These are phyloP conservation scores for Dactylis glomerata DNA, from an alignment of 176 grass and related monocot species.

Conservation along the genomic window DNA sequence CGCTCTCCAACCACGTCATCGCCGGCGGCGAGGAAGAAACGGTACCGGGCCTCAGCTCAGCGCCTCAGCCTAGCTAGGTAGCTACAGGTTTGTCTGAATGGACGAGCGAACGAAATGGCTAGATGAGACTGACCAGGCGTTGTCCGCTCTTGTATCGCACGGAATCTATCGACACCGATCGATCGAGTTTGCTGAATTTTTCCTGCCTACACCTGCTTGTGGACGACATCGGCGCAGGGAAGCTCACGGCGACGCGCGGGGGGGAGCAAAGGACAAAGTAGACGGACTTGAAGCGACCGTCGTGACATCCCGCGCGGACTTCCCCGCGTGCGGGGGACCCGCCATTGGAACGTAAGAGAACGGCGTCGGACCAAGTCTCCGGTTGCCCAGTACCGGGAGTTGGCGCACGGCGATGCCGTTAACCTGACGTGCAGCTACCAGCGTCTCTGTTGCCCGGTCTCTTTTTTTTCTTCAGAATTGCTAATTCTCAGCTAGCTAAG, in stretches of 20 bases:
- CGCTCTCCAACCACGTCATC: conserved; percentile 37
- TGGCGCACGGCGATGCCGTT: not conserved
- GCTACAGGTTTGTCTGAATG: not conserved
- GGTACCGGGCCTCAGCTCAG: not conserved
- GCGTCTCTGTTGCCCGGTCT: not conserved
- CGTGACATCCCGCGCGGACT: conserved; percentile 16
- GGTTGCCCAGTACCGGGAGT: too few species aligned
- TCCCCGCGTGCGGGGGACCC: not conserved
- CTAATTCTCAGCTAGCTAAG: too few species aligned
- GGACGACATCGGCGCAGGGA: conserved; percentile 19
- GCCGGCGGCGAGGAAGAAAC: not conserved
- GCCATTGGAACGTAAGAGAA: not conserved
- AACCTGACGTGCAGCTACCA: not conserved
- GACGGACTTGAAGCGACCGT: not conserved
- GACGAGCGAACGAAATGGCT: not conserved
- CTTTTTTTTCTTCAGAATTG: too few species aligned
- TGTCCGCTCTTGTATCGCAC: not conserved
- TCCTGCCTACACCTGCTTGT: conserved; percentile 1
- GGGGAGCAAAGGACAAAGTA: not conserved
- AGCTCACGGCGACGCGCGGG: not conserved
- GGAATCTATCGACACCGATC: not conserved
- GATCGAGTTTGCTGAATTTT: not conserved
- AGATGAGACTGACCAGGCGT: not conserved
- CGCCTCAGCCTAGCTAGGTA: not conserved
- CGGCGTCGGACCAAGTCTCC: conserved; percentile 5